Percentiles rank a stretch among this genome's conserved stretches.
phyloP scores from a whole-genome alignment of 805 yeast genomes.

The Yarrowia deformans region DNA sequence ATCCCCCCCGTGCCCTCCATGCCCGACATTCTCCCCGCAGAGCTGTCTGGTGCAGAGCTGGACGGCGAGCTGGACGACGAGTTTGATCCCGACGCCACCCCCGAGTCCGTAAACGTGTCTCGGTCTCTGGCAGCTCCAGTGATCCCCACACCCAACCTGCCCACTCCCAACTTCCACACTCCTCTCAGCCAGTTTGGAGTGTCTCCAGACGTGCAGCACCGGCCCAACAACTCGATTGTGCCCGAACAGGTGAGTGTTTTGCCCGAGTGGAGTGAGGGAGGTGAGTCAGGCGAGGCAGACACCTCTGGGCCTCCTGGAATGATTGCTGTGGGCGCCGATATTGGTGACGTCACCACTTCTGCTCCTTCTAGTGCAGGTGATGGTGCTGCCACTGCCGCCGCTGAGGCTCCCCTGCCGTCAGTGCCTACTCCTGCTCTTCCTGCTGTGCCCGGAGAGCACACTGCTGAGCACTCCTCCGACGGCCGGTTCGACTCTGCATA shows the following conservation, averaged over 20 bases:
- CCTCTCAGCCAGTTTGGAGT: slow-evolving; percentile 19
- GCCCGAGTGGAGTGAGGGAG: slow-evolving; percentile 25
- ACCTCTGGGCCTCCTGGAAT: neutral
- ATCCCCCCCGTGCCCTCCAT: slow-evolving; percentile 16
- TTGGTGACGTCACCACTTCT: neutral
- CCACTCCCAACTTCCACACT: slow-evolving; percentile 35
- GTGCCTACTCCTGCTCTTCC: slow-evolving; percentile 29
- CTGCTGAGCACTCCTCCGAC: neutral
- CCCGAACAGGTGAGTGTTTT: slow-evolving; percentile 30
- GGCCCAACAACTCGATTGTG: slow-evolving; percentile 25
- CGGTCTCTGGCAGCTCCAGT: slow-evolving; percentile 15
- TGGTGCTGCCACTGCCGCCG: too few relatives aligned
- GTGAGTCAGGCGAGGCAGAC: neutral
- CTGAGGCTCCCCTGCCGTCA: neutral
- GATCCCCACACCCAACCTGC: slow-evolving; percentile 25
- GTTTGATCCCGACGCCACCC: slow-evolving; percentile 19
- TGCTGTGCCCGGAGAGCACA: slow-evolving; percentile 1
- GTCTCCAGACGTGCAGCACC: neutral
- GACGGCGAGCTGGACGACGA: slow-evolving; percentile 4
- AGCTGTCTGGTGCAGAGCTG: neutral
- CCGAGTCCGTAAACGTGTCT: slow-evolving; percentile 28
- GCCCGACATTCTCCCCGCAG: slow-evolving; percentile 20
- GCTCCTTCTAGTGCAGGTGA: neutral
- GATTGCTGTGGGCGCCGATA: slow-evolving; percentile 7
- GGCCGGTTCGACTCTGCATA: slow-evolving; percentile 14